Conservation (phyloP, 495 filamentous ascomycete genomes). For the Aspergillus ellipticus region DNA sequence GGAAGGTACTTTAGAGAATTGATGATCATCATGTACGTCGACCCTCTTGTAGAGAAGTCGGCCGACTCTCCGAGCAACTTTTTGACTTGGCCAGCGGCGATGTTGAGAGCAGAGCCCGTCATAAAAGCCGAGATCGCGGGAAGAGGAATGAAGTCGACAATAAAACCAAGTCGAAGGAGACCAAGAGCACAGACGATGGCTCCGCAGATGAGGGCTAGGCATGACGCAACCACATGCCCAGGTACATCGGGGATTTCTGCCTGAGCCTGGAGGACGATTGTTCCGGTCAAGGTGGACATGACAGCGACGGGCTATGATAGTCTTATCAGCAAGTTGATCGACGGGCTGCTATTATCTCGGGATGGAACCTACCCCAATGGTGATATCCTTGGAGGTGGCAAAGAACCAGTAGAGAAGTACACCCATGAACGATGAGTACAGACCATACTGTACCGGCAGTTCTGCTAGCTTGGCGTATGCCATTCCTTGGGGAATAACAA, state of each 20-base stretch:
- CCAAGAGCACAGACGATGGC: constrained; percentile 80
- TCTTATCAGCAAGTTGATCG: constrained; percentile 10
- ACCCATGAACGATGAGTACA: constrained; percentile 98
- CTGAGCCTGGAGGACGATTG: constrained; percentile 62
- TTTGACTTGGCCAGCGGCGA: constrained; percentile 82
- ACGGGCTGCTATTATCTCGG: not conserved
- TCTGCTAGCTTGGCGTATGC: constrained; percentile 87
- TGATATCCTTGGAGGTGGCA: constrained; percentile 98
- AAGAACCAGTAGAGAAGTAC: constrained; percentile 98
- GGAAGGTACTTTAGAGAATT: constrained; percentile 77
- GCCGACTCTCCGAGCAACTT: constrained; percentile 78
- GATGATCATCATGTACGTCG: constrained; percentile 84
- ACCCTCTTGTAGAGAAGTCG: constrained; percentile 64
- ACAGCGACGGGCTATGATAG: constrained; percentile 81
- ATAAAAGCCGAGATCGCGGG: constrained; percentile 94
- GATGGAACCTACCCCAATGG: constrained; percentile 75
- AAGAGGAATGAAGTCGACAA: constrained; percentile 93
- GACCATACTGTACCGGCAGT: constrained; percentile 73
- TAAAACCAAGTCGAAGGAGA: constrained; percentile 76
- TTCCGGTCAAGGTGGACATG: constrained; percentile 84
- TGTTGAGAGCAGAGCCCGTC: constrained; percentile 94
- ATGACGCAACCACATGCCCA: constrained; percentile 65
- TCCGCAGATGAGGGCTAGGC: constrained; percentile 76
- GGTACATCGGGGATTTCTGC: constrained; percentile 55
- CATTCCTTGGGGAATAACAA: constrained; percentile 97